A percentile compares a stretch with the other conserved stretches of the same genome.
phyloP scores from a whole-genome alignment of 1,139 yeast species.

The Saccharomycopsis crataegensis region DNA sequence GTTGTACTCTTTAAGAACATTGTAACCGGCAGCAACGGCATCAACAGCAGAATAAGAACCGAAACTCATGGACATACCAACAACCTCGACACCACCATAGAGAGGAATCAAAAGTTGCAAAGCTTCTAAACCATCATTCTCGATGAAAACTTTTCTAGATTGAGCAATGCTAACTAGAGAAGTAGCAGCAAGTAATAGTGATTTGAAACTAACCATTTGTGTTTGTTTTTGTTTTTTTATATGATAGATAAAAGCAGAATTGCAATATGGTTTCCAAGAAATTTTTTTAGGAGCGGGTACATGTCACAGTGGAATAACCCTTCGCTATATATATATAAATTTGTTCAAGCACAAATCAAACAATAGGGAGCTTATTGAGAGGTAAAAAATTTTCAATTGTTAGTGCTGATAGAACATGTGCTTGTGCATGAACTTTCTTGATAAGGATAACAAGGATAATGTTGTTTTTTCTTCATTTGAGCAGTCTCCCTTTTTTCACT shows the following conservation, averaged over 20 bases:
- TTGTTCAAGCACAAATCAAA: not conserved
- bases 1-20: constrained; percentile 28
- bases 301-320: too few species aligned
- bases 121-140: constrained; percentile 34
- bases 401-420: not conserved
- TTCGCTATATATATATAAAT: not conserved
- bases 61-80: constrained; percentile 34
- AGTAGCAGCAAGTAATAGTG: not conserved
- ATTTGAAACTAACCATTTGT: not conserved
- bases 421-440: not conserved
- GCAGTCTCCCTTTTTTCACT: not conserved
- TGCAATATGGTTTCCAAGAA: too few species aligned
- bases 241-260: too few species aligned
- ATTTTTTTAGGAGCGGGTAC: too few species aligned
- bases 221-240: too few species aligned
- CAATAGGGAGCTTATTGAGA: not conserved
- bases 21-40: constrained; percentile 29
- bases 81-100: constrained; percentile 33
- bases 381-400: not conserved
- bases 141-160: constrained; percentile 33
- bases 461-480: not conserved
- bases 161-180: not conserved
- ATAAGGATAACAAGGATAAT: not conserved
- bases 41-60: constrained; percentile 35
- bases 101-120: constrained; percentile 32